Conservation (phyloP, 192 early-diverging fungal genomes). For the Rhizophagus clarus region DNA sequence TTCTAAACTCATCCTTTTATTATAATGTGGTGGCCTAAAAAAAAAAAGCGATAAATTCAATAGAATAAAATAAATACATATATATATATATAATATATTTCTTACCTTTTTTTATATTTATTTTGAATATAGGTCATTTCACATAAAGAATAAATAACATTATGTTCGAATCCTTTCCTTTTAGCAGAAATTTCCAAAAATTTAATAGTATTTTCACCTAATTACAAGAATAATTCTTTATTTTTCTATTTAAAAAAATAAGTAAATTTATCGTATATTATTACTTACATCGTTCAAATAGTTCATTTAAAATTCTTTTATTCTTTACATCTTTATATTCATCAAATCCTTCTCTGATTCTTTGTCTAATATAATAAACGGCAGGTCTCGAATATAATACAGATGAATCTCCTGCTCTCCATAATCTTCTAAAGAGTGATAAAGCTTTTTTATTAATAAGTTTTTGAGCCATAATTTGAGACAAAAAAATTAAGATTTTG, state of each 20-base stretch:
- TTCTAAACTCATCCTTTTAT: not conserved
- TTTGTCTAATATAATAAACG: slow-evolving; percentile 2
- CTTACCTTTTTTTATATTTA: slow-evolving; percentile 14
- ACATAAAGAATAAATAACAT: not conserved
- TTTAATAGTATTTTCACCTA: slow-evolving; percentile 16
- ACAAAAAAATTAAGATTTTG: not conserved
- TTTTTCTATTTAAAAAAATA: not conserved
- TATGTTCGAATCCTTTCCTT: slow-evolving; percentile 13
- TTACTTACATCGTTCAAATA: slow-evolving; percentile 23
- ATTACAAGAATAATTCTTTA: not conserved
- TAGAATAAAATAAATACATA: not conserved
- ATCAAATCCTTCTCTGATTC: slow-evolving; percentile 16
- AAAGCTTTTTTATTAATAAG: not conserved
- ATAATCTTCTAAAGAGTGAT: slow-evolving; percentile 2
- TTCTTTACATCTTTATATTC: slow-evolving; percentile 8
- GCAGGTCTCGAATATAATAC: slow-evolving; percentile 19
- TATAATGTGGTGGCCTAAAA: slow-evolving; percentile 3
- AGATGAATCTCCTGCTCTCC: slow-evolving; percentile 17
- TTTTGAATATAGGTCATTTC: slow-evolving; percentile 19
- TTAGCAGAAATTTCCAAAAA: slow-evolving; percentile 5
- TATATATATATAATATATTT: not conserved
- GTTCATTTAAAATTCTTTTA: slow-evolving; percentile 4
- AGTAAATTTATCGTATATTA: not conserved
- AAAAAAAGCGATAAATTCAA: not conserved
- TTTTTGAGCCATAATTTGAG: not conserved